Base-by-base conservation (phyloP, 208 protist species). In the Pavlovales sp. region DNA sequence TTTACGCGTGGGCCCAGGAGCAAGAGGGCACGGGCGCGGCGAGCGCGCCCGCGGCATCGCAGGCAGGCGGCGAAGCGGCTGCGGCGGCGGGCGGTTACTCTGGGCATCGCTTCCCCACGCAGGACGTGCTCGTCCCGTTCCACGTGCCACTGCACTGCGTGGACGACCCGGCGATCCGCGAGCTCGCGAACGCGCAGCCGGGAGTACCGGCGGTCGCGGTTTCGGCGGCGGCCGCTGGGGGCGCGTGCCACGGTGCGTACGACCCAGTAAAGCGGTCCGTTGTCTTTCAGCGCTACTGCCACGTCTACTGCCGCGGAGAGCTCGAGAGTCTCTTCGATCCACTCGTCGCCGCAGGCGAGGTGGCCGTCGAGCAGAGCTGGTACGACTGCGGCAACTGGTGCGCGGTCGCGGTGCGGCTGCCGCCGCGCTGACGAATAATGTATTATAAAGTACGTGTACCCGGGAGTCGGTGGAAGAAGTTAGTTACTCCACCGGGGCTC, bases 301-400 rank as follows among this genome's bases (percentile, higher is more conserved):
- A 88, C 44, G 86, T 88, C 34, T 88, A 88, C 46, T 34, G 26
- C 36, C 42, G 76, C 0, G 86, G 76, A 28, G 86, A 88, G 47
- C 86, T 88, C 4, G 7, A 80, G 39, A 30, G n/a, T 1, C 39
- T 80, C 18, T 80, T 18, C 76, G 86, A 83, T 22, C 42, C 76
- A 14, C 8, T 82, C 14, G 76, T 32, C 18, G 11, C 46, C 4
- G 40, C 76, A 2, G 75, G 34, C 0, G 86, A 34, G 11, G 32
- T 42, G 0, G 22, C 8, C 22, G 28, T 88, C 18, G 42, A 44
- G 42, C n/a, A 82, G 28, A 42, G 38, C 37, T 88, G 79, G 39
- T 82, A 88, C 57, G 86, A 88, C 30, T 67, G 71, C 10, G 86
- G 86, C 86, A 88, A 88, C 86, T 82, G 76, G 75, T 88, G 86